Percentiles rank a stretch among this genome's conserved stretches.
phyloP scores from a whole-genome alignment of 352 stramenopile species.

The Phytophthora rubi region DNA sequence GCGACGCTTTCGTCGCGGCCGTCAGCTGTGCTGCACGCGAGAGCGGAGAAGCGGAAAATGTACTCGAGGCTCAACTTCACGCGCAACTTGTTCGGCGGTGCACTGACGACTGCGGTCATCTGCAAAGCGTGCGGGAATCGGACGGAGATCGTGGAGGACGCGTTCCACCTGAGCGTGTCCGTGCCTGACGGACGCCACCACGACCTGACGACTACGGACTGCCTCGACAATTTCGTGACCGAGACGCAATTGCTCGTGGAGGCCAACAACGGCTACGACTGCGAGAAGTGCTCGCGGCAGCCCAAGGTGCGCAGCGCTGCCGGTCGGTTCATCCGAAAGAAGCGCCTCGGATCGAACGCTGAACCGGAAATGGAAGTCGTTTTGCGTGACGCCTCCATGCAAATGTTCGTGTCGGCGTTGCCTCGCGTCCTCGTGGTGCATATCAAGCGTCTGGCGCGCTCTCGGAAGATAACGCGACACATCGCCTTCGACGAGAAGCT shows the following conservation, averaged over 20 bases:
- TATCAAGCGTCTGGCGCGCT: conserved; percentile 63
- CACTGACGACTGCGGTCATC: conserved; percentile 56
- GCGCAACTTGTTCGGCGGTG: conserved; percentile 61
- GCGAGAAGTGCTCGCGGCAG: conserved; percentile 62
- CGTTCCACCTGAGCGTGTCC: conserved; percentile 68
- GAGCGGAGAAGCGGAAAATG: conserved; percentile 38
- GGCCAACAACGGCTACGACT: conserved; percentile 75
- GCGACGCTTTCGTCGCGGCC: conserved; percentile 34
- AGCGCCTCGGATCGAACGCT: conserved; percentile 25
- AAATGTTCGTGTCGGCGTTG: conserved; percentile 53
- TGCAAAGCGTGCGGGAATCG: conserved; percentile 57
- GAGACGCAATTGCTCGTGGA: conserved; percentile 56
- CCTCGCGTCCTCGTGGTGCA: conserved; percentile 72
- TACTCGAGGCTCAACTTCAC: conserved; percentile 69
- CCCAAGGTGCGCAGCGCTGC: conserved; percentile 36
- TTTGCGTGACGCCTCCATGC: conserved; percentile 63
- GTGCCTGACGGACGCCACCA: conserved; percentile 39
- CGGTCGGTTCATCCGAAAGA: conserved; percentile 41
- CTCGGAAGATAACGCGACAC: conserved; percentile 71
- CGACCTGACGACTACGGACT: conserved; percentile 45
- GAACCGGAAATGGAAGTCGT: conserved; percentile 40
- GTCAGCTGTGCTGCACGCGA: conserved; percentile 36
- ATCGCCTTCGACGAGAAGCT: conserved; percentile 64
- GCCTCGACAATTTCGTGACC: conserved; percentile 55
- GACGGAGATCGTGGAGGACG: conserved; percentile 62